Evolutionary conservation across 257 asterid species (phyloP).

Genomic region (Verbascum thapsus): DNA sequence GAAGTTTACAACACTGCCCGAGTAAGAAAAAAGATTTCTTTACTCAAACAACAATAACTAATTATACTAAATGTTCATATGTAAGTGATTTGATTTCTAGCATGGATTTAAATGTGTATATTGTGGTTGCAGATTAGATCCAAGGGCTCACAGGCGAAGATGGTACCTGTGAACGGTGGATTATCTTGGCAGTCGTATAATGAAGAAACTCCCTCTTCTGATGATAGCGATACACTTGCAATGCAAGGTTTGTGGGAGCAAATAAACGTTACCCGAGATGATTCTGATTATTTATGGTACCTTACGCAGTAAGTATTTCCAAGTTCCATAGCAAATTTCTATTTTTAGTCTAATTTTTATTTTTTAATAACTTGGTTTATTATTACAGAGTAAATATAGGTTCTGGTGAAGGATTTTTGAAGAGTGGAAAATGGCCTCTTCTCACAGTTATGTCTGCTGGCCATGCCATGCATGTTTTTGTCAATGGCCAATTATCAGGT

Average conservation of each 20-base stretch:
- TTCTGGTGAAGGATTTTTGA: constrained; percentile 58
- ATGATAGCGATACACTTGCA: constrained; percentile 40
- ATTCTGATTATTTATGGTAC: constrained; percentile 74
- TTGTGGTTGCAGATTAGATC: constrained; percentile 41
- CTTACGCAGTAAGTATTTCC: constrained; percentile 58
- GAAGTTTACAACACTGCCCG: constrained; percentile 75
- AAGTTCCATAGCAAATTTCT: background rate
- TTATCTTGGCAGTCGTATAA: constrained; percentile 58
- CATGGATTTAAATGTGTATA: background rate
- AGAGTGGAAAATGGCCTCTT: constrained; percentile 50
- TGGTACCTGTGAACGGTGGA: constrained; percentile 40
- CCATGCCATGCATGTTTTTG: constrained; percentile 66
- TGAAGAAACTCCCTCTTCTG: constrained; percentile 53
- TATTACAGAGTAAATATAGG: constrained; percentile 53
- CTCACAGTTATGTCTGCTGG: constrained; percentile 80
- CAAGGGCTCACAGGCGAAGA: constrained; percentile 44
- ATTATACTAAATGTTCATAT: no score
- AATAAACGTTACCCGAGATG: constrained; percentile 52
- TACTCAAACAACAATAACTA: no score
- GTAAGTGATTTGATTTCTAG: no score
- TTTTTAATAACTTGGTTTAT: background rate
- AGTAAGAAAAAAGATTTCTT: constrained; percentile 44
- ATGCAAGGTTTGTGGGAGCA: constrained; percentile 54
- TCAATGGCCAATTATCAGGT: constrained; percentile 68
- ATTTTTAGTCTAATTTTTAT: background rate